Percentiles rank a stretch among this genome's conserved stretches.
Conservation (phyloP, 2,329 filamentous ascomycete species). For the Fusarium cyanostomum region DNA sequence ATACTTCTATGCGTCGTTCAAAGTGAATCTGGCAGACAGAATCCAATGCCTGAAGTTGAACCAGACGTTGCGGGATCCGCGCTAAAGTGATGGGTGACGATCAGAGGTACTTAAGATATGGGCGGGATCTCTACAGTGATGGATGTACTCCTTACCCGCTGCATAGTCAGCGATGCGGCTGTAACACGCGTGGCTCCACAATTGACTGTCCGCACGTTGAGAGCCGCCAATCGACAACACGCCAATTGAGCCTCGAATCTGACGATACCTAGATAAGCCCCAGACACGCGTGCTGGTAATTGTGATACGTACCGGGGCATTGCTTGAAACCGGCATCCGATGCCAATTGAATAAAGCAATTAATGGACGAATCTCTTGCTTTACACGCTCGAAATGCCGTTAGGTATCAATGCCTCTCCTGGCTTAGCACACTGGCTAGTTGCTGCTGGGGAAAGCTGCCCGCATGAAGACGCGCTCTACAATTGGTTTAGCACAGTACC, state of each 20-base stretch:
- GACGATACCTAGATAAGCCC: no score
- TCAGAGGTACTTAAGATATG: conserved; percentile 29
- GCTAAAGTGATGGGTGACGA: conserved; percentile 34
- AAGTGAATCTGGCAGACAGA: conserved; percentile 6
- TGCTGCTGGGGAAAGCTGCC: background rate
- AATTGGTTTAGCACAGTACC: background rate
- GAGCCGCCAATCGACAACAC: conserved; percentile 39
- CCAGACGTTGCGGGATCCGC: conserved; percentile 34
- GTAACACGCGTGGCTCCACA: conserved; percentile 29
- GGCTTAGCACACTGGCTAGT: conserved; percentile 7
- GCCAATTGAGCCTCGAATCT: conserved; percentile 12
- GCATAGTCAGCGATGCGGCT: conserved; percentile 35
- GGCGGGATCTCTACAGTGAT: conserved; percentile 3
- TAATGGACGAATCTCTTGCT: background rate
- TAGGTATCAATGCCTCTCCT: background rate
- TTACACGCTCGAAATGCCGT: background rate
- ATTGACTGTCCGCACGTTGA: conserved; percentile 23
- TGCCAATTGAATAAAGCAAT: no score
- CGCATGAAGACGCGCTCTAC: background rate
- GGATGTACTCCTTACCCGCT: conserved; percentile 32
- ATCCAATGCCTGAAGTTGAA: conserved; percentile 39
- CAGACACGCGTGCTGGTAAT: background rate
- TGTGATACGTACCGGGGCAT: background rate
- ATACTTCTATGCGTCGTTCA: conserved; percentile 4
- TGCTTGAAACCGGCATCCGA: conserved; percentile 1